Conservation (phyloP, 148 eudicot genomes). For the Suaeda aralocaspica region DNA sequence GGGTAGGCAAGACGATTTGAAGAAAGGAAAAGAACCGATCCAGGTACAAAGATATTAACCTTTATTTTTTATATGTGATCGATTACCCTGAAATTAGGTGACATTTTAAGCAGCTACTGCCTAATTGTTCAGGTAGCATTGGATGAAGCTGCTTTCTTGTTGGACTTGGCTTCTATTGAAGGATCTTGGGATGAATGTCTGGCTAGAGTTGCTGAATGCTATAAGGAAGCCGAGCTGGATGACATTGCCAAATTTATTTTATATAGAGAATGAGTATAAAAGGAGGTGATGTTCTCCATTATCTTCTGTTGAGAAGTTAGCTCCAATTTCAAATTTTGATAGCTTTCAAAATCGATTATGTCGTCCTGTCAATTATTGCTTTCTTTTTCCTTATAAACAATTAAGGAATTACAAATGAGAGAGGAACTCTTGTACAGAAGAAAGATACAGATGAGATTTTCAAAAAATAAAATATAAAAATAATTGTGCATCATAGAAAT, state of each 20-base stretch:
- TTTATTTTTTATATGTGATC: not conserved
- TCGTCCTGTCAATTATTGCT: not conserved
- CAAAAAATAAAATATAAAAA: not conserved
- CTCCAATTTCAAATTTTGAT: not conserved
- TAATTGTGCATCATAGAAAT: not conserved
- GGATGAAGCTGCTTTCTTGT: slow-evolving; percentile 93
- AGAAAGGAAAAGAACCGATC: slow-evolving; percentile 86
- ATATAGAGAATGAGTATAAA: slow-evolving; percentile 51
- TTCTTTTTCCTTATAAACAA: not conserved
- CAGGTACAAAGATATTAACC: slow-evolving; percentile 52
- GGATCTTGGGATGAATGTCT: slow-evolving; percentile 78
- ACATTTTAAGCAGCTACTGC: not conserved
- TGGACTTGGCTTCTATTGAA: slow-evolving; percentile 89
- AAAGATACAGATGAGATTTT: not conserved
- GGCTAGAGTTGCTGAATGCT: slow-evolving; percentile 80
- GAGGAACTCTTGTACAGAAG: not conserved
- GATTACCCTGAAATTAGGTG: not conserved
- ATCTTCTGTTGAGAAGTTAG: not conserved
- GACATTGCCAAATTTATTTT: slow-evolving; percentile 75
- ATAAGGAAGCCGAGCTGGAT: slow-evolving; percentile 61
- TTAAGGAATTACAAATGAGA: not conserved
- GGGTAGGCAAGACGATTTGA: slow-evolving; percentile 77
- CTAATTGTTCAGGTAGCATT: slow-evolving; percentile 53
- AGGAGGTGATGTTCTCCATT: slow-evolving; percentile 14
- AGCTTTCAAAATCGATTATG: not conserved